A percentile compares a stretch with the other conserved stretches of the same genome.
Evolutionary conservation across 345 rosid genomes (phyloP).

Genomic region (Melaleuca quinquenervia): DNA sequence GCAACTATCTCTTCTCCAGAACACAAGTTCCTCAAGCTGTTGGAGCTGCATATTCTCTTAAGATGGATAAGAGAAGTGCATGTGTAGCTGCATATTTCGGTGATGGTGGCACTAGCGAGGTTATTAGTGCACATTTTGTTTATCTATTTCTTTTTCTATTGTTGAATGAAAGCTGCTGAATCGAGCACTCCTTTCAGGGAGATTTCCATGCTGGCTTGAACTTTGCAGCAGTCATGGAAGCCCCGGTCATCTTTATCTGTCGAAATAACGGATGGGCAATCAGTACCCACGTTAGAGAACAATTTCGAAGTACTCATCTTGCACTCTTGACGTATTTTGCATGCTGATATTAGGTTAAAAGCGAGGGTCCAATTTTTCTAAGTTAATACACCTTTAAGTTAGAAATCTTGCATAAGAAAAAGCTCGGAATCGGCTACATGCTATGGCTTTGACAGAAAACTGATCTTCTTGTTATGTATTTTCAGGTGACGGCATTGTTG

Average conservation of each 20-base stretch:
- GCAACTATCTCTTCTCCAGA: conserved; percentile 12
- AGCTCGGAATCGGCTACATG: neutral
- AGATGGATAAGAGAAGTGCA: conserved; percentile 60
- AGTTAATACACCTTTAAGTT: neutral
- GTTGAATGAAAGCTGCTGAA: neutral
- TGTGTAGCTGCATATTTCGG: conserved; percentile 59
- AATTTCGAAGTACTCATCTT: conserved; percentile 51
- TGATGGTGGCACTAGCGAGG: conserved; percentile 85
- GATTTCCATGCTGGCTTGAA: conserved; percentile 85
- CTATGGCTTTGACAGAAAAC: neutral
- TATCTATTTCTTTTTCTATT: neutral
- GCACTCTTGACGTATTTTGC: neutral
- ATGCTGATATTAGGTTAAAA: neutral
- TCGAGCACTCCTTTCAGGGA: conserved; percentile 26
- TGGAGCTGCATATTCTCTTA: conserved; percentile 64
- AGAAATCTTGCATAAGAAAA: neutral
- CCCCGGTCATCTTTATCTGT: conserved; percentile 65
- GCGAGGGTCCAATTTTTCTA: neutral
- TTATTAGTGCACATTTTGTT: neutral
- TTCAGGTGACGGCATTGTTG: conserved; percentile 73
- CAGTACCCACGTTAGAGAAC: conserved; percentile 62
- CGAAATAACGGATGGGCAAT: conserved; percentile 94
- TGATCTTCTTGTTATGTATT: neutral
- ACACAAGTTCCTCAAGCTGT: conserved; percentile 83
- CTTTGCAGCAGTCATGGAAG: conserved; percentile 77